Evolutionary conservation across 805 yeast genomes (phyloP), one percentile per base, ranked within the genome.

Genomic region (Cyberlindnera mycetangii): DNA sequence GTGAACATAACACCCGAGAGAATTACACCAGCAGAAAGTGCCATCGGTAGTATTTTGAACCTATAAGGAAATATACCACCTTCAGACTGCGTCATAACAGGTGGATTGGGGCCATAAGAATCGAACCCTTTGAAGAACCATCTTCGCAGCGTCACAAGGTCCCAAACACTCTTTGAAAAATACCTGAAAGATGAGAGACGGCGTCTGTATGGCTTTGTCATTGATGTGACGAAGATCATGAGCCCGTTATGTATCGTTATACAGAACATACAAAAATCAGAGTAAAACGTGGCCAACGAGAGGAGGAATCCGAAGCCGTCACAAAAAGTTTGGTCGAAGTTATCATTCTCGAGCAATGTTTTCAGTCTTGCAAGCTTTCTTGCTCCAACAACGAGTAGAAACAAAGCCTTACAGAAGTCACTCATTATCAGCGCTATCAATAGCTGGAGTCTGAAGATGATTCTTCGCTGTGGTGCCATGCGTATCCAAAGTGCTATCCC

Each of bases 31-130:
- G 30, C 3, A 1, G 18, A 1, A 15, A 39, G 4, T 3, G 41
- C 28, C 2, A 40, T 3, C 2, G 39, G 27, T 3, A 37, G 8
- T 3, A 50, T 14, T 5, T 11, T 18, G 25, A 30, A 31, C 25
- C 58, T 33, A 12, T 24, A 22, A 7, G 47, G 42, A 41, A 45
- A 58, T 11, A 56, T 20, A 7, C 61, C 61, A 30, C 61, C 61
- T 45, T 58, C 61, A 18, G 44, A 34, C 9, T 21, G 41, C 3
- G 35, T 36, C 11, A 42, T 30, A 6, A 34, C 22, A 2, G 25
- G 27, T 10, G 50, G 44, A n/a, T 35, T 9, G 7, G 45, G 49
- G 19, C 46, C 46, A 24, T 39, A 39, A 2, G 32, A 33, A 34
- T 32, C 39, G 20, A 33, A 44, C 3, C 30, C 38, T 9, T 21